Percentiles rank a stretch among this genome's conserved stretches.
Evolutionary conservation across 2,329 filamentous ascomycete species (phyloP).

Genomic region (Juglanconis sp.): DNA sequence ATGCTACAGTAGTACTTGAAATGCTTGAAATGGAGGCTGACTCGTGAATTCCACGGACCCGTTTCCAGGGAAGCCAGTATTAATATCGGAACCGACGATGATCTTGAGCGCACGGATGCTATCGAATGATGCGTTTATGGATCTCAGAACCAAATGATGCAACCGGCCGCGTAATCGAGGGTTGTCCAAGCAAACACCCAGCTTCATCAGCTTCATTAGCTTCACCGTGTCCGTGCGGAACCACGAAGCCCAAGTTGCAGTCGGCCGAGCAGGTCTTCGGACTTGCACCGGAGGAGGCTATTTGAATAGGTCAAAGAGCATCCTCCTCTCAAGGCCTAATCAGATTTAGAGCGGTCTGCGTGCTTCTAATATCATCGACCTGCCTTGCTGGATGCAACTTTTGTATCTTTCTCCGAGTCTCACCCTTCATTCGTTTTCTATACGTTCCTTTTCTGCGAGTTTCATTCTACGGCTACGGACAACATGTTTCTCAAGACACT

Average conservation of each 20-base stretch:
- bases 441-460: background rate
- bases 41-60: background rate
- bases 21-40: background rate
- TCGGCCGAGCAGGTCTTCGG: too few relatives aligned
- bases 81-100: background rate
- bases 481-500: constrained; percentile 9
- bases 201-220: too few relatives aligned
- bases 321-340: too few relatives aligned
- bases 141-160: background rate
- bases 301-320: too few relatives aligned
- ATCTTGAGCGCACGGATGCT: background rate
- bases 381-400: too few relatives aligned
- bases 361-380: too few relatives aligned
- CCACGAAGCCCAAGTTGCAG: too few relatives aligned
- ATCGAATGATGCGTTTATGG: background rate
- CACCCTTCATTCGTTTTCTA: background rate
- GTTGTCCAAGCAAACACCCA: too few relatives aligned
- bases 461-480: background rate
- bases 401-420: background rate
- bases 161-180: background rate
- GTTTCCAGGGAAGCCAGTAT: background rate
- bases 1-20: too few relatives aligned
- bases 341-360: too few relatives aligned
- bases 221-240: too few relatives aligned
- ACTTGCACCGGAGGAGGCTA: too few relatives aligned